Conservation (phyloP, 805 yeast genomes). For the Metschnikowia koreensis region DNA sequence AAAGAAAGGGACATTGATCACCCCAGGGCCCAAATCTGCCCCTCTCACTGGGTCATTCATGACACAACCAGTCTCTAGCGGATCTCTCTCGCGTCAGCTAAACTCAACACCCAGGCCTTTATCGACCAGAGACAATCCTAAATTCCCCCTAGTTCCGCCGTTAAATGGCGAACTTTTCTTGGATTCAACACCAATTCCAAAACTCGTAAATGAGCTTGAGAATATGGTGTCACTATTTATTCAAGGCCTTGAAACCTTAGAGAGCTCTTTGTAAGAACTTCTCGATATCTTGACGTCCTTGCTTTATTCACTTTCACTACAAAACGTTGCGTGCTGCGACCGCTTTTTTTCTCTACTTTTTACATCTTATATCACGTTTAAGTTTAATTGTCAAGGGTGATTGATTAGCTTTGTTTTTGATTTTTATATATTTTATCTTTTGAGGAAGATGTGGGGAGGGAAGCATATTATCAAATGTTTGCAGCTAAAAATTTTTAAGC, state of each 20-base stretch:
- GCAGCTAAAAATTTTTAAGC: too few relatives aligned
- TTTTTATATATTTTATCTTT: too few relatives aligned
- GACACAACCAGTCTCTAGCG: neutral
- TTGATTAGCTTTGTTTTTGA: too few relatives aligned
- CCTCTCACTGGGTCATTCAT: conserved; percentile 11
- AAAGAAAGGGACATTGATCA: conserved; percentile 1
- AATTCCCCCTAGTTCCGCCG: conserved; percentile 38
- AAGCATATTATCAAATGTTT: too few relatives aligned
- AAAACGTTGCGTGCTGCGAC: neutral
- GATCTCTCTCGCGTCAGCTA: neutral
- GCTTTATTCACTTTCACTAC: neutral
- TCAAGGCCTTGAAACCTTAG: conserved; percentile 42
- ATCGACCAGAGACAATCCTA: conserved; percentile 6
- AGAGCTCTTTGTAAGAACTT: conserved; percentile 14
- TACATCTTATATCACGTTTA: too few relatives aligned
- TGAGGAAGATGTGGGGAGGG: too few relatives aligned
- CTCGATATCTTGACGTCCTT: neutral
- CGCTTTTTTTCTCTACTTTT: neutral
- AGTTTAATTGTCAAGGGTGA: too few relatives aligned
- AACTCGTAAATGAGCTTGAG: conserved; percentile 37
- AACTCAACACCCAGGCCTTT: neutral
- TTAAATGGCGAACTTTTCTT: conserved; percentile 37
- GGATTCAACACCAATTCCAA: conserved; percentile 36
- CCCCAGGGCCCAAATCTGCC: conserved; percentile 15
- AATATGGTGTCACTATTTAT: conserved; percentile 36